These are phyloP conservation scores for Xerocomus potaroensis DNA, from an alignment of 768 basidiomycete species.

Conservation along the genomic window DNA sequence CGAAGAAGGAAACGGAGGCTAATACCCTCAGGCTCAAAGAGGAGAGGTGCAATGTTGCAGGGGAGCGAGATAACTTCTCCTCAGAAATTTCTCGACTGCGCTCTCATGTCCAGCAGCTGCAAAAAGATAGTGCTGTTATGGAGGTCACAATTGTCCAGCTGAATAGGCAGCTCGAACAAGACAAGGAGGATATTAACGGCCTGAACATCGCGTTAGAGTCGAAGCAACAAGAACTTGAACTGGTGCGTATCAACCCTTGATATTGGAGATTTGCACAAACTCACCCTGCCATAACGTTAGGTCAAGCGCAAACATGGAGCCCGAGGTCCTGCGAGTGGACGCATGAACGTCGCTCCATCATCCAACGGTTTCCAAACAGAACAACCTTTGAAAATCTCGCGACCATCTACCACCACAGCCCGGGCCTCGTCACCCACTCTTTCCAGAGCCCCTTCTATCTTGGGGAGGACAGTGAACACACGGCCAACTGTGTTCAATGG, in stretches of 20 bases:
- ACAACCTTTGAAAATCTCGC: constrained; percentile 37
- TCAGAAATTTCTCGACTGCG: constrained; percentile 59
- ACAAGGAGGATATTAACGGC: constrained; percentile 76
- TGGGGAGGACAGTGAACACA: constrained; percentile 22
- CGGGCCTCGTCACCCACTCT: constrained; percentile 37
- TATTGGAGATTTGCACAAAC: background rate
- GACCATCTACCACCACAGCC: constrained; percentile 26
- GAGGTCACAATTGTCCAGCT: constrained; percentile 77
- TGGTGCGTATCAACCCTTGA: constrained; percentile 48
- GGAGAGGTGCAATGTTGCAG: constrained; percentile 57
- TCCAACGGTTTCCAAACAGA: constrained; percentile 38
- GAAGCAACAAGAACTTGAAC: constrained; percentile 90
- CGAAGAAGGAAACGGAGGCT: constrained; percentile 31
- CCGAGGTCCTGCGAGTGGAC: constrained; percentile 55
- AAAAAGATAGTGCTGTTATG: constrained; percentile 80
- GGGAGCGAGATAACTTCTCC: constrained; percentile 26
- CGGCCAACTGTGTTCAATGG: constrained; percentile 9
- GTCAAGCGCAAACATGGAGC: constrained; percentile 61
- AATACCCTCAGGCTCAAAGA: constrained; percentile 38
- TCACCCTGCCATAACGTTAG: constrained; percentile 31
- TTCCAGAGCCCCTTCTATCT: constrained; percentile 29
- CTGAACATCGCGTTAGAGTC: constrained; percentile 90
- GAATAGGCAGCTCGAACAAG: constrained; percentile 57
- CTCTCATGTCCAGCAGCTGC: constrained; percentile 61
- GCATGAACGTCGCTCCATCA: constrained; percentile 35